Conservation (phyloP, 1,284 basidiomycete species). For the Ceratobasidium sp. region DNA sequence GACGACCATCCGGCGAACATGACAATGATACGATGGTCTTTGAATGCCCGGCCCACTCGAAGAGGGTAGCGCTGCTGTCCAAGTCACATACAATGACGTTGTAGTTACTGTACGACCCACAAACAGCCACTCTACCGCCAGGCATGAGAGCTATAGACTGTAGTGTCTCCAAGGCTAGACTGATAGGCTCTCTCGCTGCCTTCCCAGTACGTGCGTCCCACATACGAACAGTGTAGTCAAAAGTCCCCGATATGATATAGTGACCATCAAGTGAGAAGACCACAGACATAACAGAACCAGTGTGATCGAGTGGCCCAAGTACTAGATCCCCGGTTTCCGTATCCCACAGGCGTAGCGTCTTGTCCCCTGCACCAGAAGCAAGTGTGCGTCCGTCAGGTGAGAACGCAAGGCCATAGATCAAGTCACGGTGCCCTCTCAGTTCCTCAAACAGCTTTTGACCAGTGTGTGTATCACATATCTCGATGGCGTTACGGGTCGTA, state of each 20-base stretch:
- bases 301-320: neutral
- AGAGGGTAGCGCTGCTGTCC: no score
- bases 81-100: no score
- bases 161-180: no score
- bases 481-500: neutral
- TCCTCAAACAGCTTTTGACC: neutral
- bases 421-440: neutral
- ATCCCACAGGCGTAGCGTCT: no score
- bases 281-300: neutral
- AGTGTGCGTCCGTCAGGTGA: no score
- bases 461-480: neutral
- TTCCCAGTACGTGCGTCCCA: constrained; percentile 16
- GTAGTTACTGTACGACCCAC: no score
- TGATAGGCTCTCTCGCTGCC: no score
- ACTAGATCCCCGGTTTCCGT: no score
- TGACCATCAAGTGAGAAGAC: neutral
- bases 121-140: no score
- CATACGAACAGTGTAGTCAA: constrained; percentile 29
- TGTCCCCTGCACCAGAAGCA: no score
- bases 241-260: neutral
- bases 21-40: neutral
- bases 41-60: constrained; percentile 1
- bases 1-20: constrained; percentile 20
- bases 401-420: neutral
- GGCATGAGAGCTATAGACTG: no score